These are phyloP conservation scores for Emiliania huxleyi DNA, from an alignment of 78 protist species.

Conservation along the genomic window DNA sequence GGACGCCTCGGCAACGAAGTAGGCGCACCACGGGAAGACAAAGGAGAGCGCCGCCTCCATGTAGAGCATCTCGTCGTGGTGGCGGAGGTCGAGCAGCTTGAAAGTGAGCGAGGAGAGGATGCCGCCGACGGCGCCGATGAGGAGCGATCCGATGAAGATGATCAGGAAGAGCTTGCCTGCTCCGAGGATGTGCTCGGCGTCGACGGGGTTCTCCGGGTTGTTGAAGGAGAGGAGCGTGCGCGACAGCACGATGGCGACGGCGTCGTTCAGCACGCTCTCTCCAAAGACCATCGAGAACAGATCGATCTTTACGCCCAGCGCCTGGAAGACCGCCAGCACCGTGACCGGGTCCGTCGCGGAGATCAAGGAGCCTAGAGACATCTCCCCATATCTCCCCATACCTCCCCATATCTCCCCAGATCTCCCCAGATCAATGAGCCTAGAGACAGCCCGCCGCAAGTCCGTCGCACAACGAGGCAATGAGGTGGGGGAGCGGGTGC, in stretches of 20 bases:
- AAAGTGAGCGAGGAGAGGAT: neutral
- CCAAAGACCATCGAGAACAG: slow-evolving; percentile 63
- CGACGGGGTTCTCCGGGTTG: neutral
- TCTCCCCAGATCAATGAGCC: too few relatives aligned
- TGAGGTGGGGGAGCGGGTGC: too few relatives aligned
- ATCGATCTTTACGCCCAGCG: slow-evolving; percentile 43
- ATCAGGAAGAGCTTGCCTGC: neutral
- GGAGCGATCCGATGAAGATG: slow-evolving; percentile 1
- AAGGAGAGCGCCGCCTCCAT: neutral
- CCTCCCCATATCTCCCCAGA: too few relatives aligned
- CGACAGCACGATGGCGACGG: slow-evolving; percentile 53
- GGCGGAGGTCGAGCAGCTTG: neutral
- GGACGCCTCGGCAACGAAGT: slow-evolving; percentile 14
- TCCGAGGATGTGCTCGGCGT: neutral
- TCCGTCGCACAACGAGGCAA: too few relatives aligned
- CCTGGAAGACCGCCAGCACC: slow-evolving; percentile 55
- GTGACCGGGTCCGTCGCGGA: slow-evolving; percentile 60
- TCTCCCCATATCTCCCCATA: too few relatives aligned
- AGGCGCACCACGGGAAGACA: neutral
- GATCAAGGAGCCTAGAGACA: slow-evolving; percentile 36
- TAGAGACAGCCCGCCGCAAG: too few relatives aligned
- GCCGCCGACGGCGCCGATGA: neutral
- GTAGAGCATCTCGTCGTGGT: neutral
- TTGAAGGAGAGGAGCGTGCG: neutral
- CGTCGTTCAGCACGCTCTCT: slow-evolving; percentile 63